Base-by-base conservation (phyloP, 2,329 filamentous ascomycete genomes). In the Colletotrichum lindemuthianum region DNA sequence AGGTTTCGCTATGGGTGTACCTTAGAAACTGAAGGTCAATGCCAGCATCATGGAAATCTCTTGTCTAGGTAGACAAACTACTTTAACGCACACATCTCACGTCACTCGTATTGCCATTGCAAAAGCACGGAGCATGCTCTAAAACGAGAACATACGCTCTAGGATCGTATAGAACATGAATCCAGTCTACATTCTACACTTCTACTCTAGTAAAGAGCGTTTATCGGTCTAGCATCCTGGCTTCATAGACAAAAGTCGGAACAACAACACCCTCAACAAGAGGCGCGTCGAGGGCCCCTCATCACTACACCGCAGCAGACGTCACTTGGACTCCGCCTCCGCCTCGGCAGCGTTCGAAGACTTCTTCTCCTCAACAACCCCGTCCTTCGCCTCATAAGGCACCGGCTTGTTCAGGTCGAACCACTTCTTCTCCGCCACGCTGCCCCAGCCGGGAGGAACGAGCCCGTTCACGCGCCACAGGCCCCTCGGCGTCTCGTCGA, bases 1-100 rank as follows among this genome's bases (percentile, higher is more conserved):
- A 75, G 44, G 74, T 2, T 69, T 81, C 3, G 84, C 86, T 41
- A 89, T 85, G 70, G 70, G 86, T 87, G 45, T 84, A 77, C 69
- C 83, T 88, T 8, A 72, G 24, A 24, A 4, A 24, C 24, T 24
- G 24, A 24, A 24, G 24, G 24, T 24, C 24, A 5, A 24, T 24
- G 24, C 24, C 24, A 24, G 24, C 24, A 24, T 24, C 24, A 24
- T 24, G 24, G 24, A 1, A 24, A 5, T 24, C 24, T 24, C 24
- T 24, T 24, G 24, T 24, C 24, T 24, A 24, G 24, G 1, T 24
- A 24, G 24, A 4, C 24, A 24, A 24, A 24, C 4, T 24, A 24
- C 24, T 24, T 24, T 3, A 24, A 24, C 24, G 24, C 24, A 4
- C 24, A 24, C 24, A 24, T 24, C 24, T 4, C 24, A 24, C 4